phyloP scores from a whole-genome alignment of 495 filamentous ascomycete genomes.

The Neurospora sp. region DNA sequence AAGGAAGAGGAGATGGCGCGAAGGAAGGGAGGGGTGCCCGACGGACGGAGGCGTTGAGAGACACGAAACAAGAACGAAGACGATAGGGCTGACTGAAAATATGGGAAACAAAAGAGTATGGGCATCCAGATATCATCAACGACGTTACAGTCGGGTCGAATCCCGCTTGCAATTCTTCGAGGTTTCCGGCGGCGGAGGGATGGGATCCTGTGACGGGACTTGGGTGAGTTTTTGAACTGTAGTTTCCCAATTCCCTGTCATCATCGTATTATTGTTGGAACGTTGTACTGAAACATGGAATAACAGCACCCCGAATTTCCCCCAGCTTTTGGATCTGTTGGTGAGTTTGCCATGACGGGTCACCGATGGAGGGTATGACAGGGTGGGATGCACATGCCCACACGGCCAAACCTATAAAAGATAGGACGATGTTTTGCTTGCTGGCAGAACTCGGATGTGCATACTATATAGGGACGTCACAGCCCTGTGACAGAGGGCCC shows the following conservation, averaged over 20 bases:
- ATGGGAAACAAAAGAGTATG: constrained; percentile 31
- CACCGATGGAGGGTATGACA: neutral
- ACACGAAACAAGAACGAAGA: neutral
- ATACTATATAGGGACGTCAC: no score
- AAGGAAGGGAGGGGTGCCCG: no score
- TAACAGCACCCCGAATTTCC: constrained; percentile 9
- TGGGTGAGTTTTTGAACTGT: constrained; percentile 21
- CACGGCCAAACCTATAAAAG: no score
- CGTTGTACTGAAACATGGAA: neutral
- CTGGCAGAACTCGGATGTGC: no score
- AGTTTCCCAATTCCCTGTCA: neutral
- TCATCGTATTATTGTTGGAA: neutral
- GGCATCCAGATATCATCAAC: constrained; percentile 48
- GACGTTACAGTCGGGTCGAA: constrained; percentile 54
- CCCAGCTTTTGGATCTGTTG: constrained; percentile 10
- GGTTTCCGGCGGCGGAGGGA: constrained; percentile 41
- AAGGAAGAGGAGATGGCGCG: no score
- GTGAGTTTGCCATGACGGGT: constrained; percentile 3
- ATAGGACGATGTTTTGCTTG: no score
- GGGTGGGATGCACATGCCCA: no score
- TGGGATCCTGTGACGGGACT: constrained; percentile 60
- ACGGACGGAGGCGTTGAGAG: no score
- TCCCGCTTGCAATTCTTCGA: constrained; percentile 47
- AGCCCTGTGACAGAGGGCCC: no score
- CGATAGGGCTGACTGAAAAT: neutral